Base-by-base conservation (phyloP, 495 filamentous ascomycete species). In the Ascobolus immersus region DNA sequence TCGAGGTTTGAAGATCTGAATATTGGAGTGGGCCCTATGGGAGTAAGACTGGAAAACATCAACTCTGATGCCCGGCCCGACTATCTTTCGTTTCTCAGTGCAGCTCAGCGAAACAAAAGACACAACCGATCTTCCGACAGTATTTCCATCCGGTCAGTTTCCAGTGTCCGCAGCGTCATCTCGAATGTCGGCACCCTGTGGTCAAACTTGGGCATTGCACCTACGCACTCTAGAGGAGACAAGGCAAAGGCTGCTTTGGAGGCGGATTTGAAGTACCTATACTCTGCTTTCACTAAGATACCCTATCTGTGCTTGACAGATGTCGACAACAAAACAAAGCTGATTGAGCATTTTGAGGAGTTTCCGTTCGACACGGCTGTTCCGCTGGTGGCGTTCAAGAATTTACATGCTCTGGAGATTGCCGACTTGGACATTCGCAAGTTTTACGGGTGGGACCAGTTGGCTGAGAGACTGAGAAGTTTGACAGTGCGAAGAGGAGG, bases 321-420 rank as follows among this genome's bases (percentile, higher is more conserved):
- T 5, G n/a, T n/a, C n/a, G 86, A 94, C 52, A 78, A 77, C 53
- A 76, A 77, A 31, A 79, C 81, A 22, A 69, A 73, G 26, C 55
- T 91, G 44, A 90, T 96, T 40, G 64, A 70, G 38, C 84, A 82
- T 20, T 94, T 81, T 48, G 86, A 96, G 52, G 86, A 93, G 47
- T 96, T 96, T 46, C 86, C 86, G 3, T 92, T 96, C 52, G 86
- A 96, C 49, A 86, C 78, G 24, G 86, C 86, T n/a, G 86, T 96
- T 17, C 86, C 86, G 12, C 57, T 94, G 8, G 71, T 80, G 50
- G 73, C 76, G 17, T 94, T 96, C 64, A 94, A 96, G 59, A 96
- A 94, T 45, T 54, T 93, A 31, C 80, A 78, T 52, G 71, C 76
- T 7, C 60, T 96, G 43, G 86, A 94, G 54, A 78, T 96, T 27